Percentiles rank a stretch among this genome's conserved stretches.
phyloP scores from a whole-genome alignment of 129 eudicot genomes.

The Rutidosis leptorrhynchoides region DNA sequence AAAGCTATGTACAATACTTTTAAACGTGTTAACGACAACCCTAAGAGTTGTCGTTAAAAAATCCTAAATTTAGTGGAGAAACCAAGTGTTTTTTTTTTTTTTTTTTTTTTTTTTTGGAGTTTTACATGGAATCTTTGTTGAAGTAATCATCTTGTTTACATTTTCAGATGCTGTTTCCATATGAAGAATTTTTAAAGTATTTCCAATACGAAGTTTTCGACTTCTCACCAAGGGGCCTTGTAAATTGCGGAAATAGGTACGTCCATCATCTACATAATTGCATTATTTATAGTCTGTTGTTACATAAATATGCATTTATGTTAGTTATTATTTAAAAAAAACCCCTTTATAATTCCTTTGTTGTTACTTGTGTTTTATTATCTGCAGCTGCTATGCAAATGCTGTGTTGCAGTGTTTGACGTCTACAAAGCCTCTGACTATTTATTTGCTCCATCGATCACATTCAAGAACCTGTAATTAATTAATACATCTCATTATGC shows the following conservation, averaged over 20 bases:
- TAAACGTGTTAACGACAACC: too few relatives aligned
- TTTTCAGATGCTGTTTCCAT: conserved; percentile 84
- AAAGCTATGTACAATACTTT: too few relatives aligned
- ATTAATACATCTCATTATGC: conserved; percentile 15
- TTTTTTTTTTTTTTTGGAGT: too few relatives aligned
- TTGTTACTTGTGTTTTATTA: conserved; percentile 6
- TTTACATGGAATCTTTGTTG: conserved; percentile 15
- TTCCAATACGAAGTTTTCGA: conserved; percentile 53
- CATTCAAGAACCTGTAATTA: conserved; percentile 79
- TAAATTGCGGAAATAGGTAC: conserved; percentile 94
- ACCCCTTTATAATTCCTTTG: background rate
- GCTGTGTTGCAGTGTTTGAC: conserved; percentile 91
- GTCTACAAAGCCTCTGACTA: conserved; percentile 83
- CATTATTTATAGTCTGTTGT: conserved; percentile 3
- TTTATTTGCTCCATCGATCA: conserved; percentile 70
- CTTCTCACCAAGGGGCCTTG: conserved; percentile 83
- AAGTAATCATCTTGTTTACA: background rate
- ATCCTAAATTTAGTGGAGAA: too few relatives aligned
- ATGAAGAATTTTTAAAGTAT: conserved; percentile 76
- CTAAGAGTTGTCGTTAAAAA: too few relatives aligned
- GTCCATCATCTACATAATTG: background rate
- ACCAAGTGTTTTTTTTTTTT: too few relatives aligned
- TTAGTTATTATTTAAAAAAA: background rate
- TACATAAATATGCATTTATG: conserved; percentile 4
- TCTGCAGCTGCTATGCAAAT: conserved; percentile 90